Percentiles rank a stretch among this genome's conserved stretches.
phyloP scores from a whole-genome alignment of 352 stramenopile species.

The Peronospora farinosa region DNA sequence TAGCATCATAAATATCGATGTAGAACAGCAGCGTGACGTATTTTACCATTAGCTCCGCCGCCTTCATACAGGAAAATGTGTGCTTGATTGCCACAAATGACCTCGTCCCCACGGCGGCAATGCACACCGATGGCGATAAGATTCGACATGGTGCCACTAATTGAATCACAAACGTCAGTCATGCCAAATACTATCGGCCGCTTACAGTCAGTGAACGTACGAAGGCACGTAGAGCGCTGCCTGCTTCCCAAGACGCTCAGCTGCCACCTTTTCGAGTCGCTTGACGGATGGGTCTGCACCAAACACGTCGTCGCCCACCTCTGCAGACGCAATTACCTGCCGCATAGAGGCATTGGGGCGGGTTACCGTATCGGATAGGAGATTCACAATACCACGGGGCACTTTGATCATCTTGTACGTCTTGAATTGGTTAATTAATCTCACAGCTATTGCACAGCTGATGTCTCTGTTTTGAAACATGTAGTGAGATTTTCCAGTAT shows the following conservation, averaged over 20 bases:
- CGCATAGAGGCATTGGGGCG: constrained; percentile 89
- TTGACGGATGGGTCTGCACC: constrained; percentile 91
- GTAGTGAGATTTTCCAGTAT: too few relatives aligned
- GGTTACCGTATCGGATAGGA: constrained; percentile 97
- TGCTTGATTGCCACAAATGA: constrained; percentile 92
- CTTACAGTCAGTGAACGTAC: constrained; percentile 21
- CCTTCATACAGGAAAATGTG: constrained; percentile 98
- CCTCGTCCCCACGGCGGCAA: constrained; percentile 88
- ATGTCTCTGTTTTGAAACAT: too few relatives aligned
- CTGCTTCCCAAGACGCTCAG: constrained; percentile 92
- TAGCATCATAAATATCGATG: neutral
- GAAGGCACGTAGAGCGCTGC: constrained; percentile 94
- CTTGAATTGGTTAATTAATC: neutral
- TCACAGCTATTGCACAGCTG: too few relatives aligned
- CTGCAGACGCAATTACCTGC: constrained; percentile 74
- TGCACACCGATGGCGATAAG: constrained; percentile 92
- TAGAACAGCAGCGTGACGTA: neutral
- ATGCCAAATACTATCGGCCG: too few relatives aligned
- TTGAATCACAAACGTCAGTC: neutral
- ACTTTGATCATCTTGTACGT: constrained; percentile 15
- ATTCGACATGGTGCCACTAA: constrained; percentile 95
- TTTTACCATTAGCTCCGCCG: constrained; percentile 73
- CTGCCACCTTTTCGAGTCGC: constrained; percentile 87
- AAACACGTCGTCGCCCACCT: constrained; percentile 74
- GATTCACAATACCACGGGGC: constrained; percentile 66